Evolutionary conservation across 495 filamentous ascomycete genomes (phyloP), one percentile per base, ranked within the genome.

Genomic region (Podospora didyma): DNA sequence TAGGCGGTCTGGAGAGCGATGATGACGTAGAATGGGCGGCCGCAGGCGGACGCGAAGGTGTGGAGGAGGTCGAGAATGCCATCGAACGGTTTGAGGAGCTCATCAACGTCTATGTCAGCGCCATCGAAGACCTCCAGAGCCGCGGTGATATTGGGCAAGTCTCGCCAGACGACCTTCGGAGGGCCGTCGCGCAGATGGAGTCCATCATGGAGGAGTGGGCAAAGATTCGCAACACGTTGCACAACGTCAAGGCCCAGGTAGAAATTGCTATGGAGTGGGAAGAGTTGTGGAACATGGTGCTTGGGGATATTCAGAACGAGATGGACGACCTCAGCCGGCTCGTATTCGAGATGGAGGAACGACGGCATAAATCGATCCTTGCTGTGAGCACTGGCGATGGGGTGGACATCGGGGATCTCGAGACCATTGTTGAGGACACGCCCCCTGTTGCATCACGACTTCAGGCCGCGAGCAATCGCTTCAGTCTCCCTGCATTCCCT

Each of bases 191-290:
- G 17, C 89, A 95, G 69, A 96, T 96, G 87, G 92, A 97, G 58
- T 74, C 73, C 16, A 95, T 95, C 41, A 69, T 95, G 54, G 75
- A 78, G n/a, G 89, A 89, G 61, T 98, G 94, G 94, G 75, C 82
- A 3, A 83, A 87, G 58, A 89, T 96, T 55, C 86, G 88, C 62
- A 76, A 66, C 16, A 86, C 87, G 17, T 71, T 98, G 39, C 86
- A 84, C 59, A 84, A 73, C 31, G 85, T 96, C 48, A 96, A 96
- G 65, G 82, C 82, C 39, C 92, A 96, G 60, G 93, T 97, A 6
- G 94, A 97, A 70, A 79, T 96, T 49, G 94, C 94, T 7, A 92
- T 97, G 90, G 94, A 98, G 62, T 98, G 93, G 93, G 92, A 96
- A 68, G 94, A 97, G 73, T 78, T 98, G 20, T 97, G 93, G 92